Evolutionary conservation across 257 asterid species (phyloP).

Genomic region (Jacaranda copaia): DNA sequence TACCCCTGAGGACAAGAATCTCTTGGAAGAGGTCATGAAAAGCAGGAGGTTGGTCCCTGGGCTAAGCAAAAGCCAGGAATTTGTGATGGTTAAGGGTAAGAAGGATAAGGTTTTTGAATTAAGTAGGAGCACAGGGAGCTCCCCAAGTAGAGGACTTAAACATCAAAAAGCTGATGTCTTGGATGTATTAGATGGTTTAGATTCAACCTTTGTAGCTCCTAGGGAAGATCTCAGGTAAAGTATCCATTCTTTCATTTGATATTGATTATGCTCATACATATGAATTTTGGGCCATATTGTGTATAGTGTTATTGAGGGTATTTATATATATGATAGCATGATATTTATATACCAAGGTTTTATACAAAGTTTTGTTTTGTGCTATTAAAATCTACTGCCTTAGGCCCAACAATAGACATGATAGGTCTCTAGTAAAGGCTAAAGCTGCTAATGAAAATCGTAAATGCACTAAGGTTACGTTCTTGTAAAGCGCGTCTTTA

Average conservation of each 20-base stretch:
- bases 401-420: too few relatives aligned
- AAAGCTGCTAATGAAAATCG: too few relatives aligned
- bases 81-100: conserved; percentile 34
- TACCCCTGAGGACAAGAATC: conserved; percentile 46
- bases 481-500: too few relatives aligned
- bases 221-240: conserved; percentile 16
- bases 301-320: conserved; percentile 29
- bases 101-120: conserved; percentile 38
- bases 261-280: conserved; percentile 24
- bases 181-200: conserved; percentile 61
- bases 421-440: too few relatives aligned
- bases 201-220: conserved; percentile 41
- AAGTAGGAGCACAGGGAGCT: conserved; percentile 63
- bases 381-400: too few relatives aligned
- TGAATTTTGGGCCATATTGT: conserved; percentile 29
- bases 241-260: conserved; percentile 20
- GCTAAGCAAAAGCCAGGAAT: conserved; percentile 69
- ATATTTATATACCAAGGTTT: background rate
- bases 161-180: conserved; percentile 49
- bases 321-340: conserved; percentile 13
- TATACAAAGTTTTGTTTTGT: background rate
- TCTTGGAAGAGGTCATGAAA: conserved; percentile 54
- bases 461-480: too few relatives aligned
- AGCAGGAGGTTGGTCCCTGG: conserved; percentile 47
- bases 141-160: conserved; percentile 46